Base-by-base conservation (phyloP, 2,329 filamentous ascomycete genomes). In the Chrysosporium keratinophilum region DNA sequence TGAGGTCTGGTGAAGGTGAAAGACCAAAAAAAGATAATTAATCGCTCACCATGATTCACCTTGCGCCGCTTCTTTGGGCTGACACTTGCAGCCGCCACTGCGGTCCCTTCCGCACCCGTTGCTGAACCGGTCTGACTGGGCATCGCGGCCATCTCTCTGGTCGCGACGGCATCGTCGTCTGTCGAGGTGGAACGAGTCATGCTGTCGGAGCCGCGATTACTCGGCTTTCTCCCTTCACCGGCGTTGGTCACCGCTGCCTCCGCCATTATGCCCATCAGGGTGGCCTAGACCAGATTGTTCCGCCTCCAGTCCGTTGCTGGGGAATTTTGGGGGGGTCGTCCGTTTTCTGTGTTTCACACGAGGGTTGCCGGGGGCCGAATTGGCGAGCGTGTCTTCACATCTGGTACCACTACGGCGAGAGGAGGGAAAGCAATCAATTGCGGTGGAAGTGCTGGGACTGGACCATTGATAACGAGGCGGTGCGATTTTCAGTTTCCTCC, bases 61-160 rank as follows among this genome's bases (percentile, higher is more conserved):
- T 91, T 91, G 76, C 87, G 85, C 73, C 87, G 80, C 78, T 89
- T 90, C 75, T 88, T 90, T 47, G 84, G 83, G 68, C 81, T 86
- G 54, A 68, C 60, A 56, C 69, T 67, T 62, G 62, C 61, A 58
- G 65, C 66, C 51, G 61, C 59, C 54, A 67, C 60, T 56, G 60
- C 52, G 23, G 3, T 28, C 45, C 61, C 64, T 54, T 69, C 69
- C 56, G 65, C 58, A 47, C 17, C 20, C 19, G 47, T 55, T 28
- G 23, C 23, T 9, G 57, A 52, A 53, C 64, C 61, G 52, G 61
- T 56, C 52, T 58, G 57, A 28, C 64, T 49, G 45, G 52, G 63
- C 57, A 66, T 68, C 57, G 64, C 58, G 60, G 60, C 63, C 53
- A 62, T 59, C 52, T 67, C 67, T 54, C 61, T 65, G 54, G 59